Percentiles rank a stretch among this genome's conserved stretches.
These are phyloP conservation scores for Saussurea involucrata DNA, from an alignment of 129 eudicot species.

Conservation along the genomic window DNA sequence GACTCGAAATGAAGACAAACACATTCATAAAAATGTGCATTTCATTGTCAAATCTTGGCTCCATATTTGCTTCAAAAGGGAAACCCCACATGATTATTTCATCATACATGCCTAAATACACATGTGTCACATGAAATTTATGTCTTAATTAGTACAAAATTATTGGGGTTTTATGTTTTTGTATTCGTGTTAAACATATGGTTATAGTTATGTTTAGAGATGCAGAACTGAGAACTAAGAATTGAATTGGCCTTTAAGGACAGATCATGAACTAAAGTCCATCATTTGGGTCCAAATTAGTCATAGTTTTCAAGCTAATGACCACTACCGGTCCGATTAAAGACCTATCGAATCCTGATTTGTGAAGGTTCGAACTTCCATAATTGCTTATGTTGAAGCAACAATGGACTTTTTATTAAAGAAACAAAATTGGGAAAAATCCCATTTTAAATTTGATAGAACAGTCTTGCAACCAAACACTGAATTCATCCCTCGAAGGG, in stretches of 20 bases:
- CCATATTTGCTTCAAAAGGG: slow-evolving; percentile 8
- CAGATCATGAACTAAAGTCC: background rate
- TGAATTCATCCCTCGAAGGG: background rate
- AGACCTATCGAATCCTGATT: too few species aligned
- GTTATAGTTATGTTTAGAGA: background rate
- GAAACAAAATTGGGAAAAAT: too few species aligned
- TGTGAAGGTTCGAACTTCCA: too few species aligned
- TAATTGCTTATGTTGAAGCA: too few species aligned
- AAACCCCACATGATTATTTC: slow-evolving; percentile 19
- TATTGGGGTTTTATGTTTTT: background rate
- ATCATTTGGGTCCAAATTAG: background rate
- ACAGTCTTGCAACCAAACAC: background rate
- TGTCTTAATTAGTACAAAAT: background rate
- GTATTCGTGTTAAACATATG: background rate
- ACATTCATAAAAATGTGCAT: background rate
- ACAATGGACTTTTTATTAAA: too few species aligned
- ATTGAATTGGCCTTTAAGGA: background rate
- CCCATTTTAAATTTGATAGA: background rate
- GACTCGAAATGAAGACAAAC: slow-evolving; percentile 21
- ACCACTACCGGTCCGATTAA: background rate
- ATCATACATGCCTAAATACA: slow-evolving; percentile 9
- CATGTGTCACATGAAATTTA: slow-evolving; percentile 20
- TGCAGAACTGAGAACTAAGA: background rate
- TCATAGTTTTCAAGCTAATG: background rate
- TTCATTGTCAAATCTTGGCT: slow-evolving; percentile 27